Evolutionary conservation across 768 basidiomycete genomes (phyloP), one percentile per base, ranked within the genome.

Genomic region (Russula dissimulans): DNA sequence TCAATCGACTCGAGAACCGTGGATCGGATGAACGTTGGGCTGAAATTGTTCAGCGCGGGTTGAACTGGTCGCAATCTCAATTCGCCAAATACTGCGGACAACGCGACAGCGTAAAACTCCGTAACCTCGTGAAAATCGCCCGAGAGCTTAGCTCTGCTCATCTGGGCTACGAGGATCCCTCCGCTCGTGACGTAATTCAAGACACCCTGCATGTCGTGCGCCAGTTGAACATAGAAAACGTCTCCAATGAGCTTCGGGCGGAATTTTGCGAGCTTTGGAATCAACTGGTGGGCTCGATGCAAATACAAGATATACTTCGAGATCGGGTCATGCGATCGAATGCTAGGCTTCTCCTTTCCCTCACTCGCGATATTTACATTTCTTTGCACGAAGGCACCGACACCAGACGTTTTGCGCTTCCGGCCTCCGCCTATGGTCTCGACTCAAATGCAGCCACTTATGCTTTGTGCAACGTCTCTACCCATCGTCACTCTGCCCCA

Each of bases 231-330:
- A 26, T 31, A 2, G 14, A 18, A 6, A 17, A 17, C 5, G 46
- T 22, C 5, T 48, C 47, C 3, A 8, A 36, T 14, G 32, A 42
- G 41, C 39, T 55, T 7, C 15, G 22, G 12, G 14, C 12, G 22
- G 41, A 50, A 7, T 55, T 60, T 42, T 55, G 59, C 47, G 26
- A 3, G 18, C 26, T 60, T 4, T 55, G 59, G 59, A 60, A 60
- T 12, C 46, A 54, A 7, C 39, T 60, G 0, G 38, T 53, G 10
- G 10, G 3, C 2, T 42, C 34, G 32, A 47, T 36, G 31, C 22
- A 26, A 26, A 26, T 26, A 26, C 53, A 49, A 12, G 59, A 34
- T 18, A 0, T 31, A 15, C 53, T 22, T 12, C 41, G 18, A 3
- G 46, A 26, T 5, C n/a, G 22, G 12, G 48, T 43, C 6, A 4